phyloP scores from a whole-genome alignment of 768 basidiomycete species.

The Pholiota microspora region DNA sequence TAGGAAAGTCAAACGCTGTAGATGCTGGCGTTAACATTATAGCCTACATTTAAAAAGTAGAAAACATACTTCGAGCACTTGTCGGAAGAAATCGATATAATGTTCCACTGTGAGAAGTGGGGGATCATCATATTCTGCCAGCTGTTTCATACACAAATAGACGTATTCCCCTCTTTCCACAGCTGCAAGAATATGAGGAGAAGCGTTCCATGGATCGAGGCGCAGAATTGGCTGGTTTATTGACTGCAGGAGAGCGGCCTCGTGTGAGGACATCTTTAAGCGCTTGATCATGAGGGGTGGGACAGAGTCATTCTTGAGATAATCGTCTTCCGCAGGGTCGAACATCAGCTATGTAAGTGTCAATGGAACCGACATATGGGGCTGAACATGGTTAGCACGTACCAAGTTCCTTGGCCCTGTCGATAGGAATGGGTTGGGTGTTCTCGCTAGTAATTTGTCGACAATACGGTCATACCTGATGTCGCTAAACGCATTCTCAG shows the following conservation, averaged over 20 bases:
- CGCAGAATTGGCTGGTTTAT: constrained; percentile 44
- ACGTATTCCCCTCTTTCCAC: constrained; percentile 40
- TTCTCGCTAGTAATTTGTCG: constrained; percentile 17
- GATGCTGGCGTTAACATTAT: background rate
- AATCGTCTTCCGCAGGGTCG: constrained; percentile 20
- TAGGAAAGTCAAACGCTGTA: constrained; percentile 43
- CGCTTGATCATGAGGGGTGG: constrained; percentile 40
- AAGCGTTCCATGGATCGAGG: constrained; percentile 54
- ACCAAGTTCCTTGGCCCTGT: constrained; percentile 21
- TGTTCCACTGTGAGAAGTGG: constrained; percentile 44
- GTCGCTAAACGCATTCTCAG: background rate
- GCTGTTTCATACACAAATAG: constrained; percentile 43
- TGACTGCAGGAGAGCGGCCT: constrained; percentile 38
- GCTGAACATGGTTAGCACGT: background rate
- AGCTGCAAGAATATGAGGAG: constrained; percentile 43
- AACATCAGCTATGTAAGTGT: constrained; percentile 25
- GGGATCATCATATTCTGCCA: constrained; percentile 43
- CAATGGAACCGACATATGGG: background rate
- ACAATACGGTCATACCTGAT: constrained; percentile 19
- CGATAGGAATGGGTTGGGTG: constrained; percentile 21
- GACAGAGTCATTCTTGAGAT: constrained; percentile 9
- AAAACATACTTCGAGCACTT: constrained; percentile 44
- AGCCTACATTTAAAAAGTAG: background rate
- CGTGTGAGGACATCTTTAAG: constrained; percentile 31
- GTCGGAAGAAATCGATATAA: constrained; percentile 50